Conservation (phyloP, 192 early-diverging fungal species). For the Geranomyces michiganensis region DNA sequence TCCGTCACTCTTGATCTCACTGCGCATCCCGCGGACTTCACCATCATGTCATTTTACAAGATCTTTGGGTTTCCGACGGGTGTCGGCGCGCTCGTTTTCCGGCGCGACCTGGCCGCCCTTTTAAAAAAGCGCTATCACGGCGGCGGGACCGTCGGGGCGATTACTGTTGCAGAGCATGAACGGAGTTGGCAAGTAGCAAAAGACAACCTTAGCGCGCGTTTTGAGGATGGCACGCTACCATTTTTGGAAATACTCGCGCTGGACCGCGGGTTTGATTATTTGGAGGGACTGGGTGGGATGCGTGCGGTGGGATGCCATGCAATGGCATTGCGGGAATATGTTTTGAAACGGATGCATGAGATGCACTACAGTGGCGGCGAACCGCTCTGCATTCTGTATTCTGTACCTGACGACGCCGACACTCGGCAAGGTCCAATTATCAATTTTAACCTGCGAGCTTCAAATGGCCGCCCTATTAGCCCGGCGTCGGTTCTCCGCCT, state of each 20-base stretch:
- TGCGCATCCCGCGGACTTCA: slow-evolving; percentile 60
- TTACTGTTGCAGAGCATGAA: slow-evolving; percentile 38
- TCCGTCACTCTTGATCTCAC: slow-evolving; percentile 65
- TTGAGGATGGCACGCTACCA: slow-evolving; percentile 81
- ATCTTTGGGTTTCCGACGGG: slow-evolving; percentile 87
- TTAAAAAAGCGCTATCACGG: slow-evolving; percentile 71
- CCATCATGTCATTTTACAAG: slow-evolving; percentile 83
- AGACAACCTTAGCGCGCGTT: slow-evolving; percentile 20
- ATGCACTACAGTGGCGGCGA: slow-evolving; percentile 60
- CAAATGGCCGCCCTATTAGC: slow-evolving; percentile 61
- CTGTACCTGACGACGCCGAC: neutral
- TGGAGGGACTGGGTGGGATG: slow-evolving; percentile 48
- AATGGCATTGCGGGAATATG: slow-evolving; percentile 46
- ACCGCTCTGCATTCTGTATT: slow-evolving; percentile 39
- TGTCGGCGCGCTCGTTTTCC: slow-evolving; percentile 73
- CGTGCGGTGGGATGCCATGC: slow-evolving; percentile 45
- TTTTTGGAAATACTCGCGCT: slow-evolving; percentile 75
- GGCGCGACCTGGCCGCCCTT: slow-evolving; percentile 46
- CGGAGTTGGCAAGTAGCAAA: slow-evolving; percentile 19
- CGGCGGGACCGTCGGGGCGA: slow-evolving; percentile 73
- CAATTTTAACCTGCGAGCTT: slow-evolving; percentile 68
- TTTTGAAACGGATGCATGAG: slow-evolving; percentile 44
- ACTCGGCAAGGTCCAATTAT: slow-evolving; percentile 63
- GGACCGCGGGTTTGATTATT: slow-evolving; percentile 65
- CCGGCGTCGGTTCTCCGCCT: slow-evolving; percentile 68